Evolutionary conservation across 768 basidiomycete species (phyloP).

Genomic region (Pleurotus giganteus): DNA sequence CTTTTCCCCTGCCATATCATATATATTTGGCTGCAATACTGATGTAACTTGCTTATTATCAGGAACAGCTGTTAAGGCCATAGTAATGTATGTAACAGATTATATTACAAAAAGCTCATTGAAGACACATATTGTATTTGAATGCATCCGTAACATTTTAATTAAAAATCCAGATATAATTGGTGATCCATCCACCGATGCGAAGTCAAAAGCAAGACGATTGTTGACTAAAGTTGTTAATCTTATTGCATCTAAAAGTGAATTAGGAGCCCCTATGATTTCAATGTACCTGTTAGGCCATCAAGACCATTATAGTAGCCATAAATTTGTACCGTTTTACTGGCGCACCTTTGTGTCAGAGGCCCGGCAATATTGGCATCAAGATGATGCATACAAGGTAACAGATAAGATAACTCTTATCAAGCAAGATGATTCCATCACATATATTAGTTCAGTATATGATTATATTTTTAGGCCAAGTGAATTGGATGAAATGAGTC

Average conservation of each 20-base stretch:
- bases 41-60: conserved; percentile 29
- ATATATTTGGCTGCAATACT: conserved; percentile 28
- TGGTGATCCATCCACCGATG: background rate
- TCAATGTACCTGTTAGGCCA: conserved; percentile 21
- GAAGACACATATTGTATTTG: conserved; percentile 30
- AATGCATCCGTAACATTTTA: no score
- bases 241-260: conserved; percentile 23
- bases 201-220: conserved; percentile 17
- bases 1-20: conserved; percentile 21
- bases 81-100: conserved; percentile 31
- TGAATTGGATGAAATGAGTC: conserved; percentile 9
- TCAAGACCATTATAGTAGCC: conserved; percentile 30
- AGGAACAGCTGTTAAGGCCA: conserved; percentile 31
- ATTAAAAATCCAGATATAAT: conserved; percentile 12
- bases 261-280: conserved; percentile 28
- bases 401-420: conserved; percentile 19
- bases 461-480: conserved; percentile 15
- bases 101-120: conserved; percentile 26
- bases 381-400: conserved; percentile 6
- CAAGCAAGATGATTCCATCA: conserved; percentile 15
- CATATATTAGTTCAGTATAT: conserved; percentile 19
- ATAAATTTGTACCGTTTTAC: conserved; percentile 13
- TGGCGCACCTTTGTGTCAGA: conserved; percentile 17
- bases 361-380: conserved; percentile 12
- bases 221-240: conserved; percentile 28